Evolutionary conservation across 2,329 filamentous ascomycete species (phyloP).

Genomic region (Alternaria burnsii): DNA sequence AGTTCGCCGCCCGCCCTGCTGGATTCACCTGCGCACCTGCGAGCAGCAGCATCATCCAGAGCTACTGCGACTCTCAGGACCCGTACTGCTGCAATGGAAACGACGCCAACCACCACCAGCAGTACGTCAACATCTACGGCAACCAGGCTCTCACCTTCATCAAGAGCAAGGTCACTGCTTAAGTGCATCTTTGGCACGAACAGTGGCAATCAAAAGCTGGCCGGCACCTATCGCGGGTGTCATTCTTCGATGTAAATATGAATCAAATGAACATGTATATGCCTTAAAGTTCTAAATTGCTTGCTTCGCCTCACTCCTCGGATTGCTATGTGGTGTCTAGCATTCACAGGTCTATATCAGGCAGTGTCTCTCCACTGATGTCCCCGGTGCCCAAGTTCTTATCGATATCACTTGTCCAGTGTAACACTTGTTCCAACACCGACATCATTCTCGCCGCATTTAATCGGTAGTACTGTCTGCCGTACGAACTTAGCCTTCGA

Average conservation of each 20-base stretch:
- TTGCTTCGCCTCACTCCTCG: not conserved
- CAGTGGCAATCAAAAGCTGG: not conserved
- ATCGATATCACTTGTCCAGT: not conserved
- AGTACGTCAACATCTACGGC: slow-evolving; percentile 69
- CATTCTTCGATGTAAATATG: slow-evolving; percentile 14
- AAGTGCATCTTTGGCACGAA: slow-evolving; percentile 5
- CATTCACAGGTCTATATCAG: not conserved
- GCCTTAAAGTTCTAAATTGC: not conserved
- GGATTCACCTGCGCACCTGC: slow-evolving; percentile 66
- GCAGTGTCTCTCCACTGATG: not conserved
- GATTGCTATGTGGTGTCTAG: not conserved
- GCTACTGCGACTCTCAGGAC: slow-evolving; percentile 71
- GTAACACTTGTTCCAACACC: not conserved
- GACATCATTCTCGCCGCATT: not conserved
- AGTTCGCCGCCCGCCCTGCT: slow-evolving; percentile 68
- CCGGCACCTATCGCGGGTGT: no score
- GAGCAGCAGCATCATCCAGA: slow-evolving; percentile 64
- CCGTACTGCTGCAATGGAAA: slow-evolving; percentile 73
- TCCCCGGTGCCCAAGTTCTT: not conserved
- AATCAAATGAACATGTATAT: slow-evolving; percentile 7
- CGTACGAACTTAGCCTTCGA: not conserved
- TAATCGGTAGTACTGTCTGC: not conserved
- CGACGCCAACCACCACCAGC: slow-evolving; percentile 67
- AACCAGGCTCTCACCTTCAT: slow-evolving; percentile 67
- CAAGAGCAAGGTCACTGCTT: slow-evolving; percentile 60